Conservation (phyloP, 805 yeast species). For the Hanseniaspora clermontiae region DNA sequence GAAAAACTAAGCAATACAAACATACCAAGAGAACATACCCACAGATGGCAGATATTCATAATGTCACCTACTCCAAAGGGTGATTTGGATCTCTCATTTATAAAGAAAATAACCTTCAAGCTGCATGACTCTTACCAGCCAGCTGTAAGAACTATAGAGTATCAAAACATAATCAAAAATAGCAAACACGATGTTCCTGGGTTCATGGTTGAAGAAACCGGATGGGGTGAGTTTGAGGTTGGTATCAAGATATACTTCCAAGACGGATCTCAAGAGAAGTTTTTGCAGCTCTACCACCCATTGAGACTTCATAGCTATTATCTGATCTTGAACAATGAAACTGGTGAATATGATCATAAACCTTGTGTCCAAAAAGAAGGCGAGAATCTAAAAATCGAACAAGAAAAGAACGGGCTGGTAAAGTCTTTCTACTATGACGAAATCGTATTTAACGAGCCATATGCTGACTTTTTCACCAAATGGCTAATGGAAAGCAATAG, state of each 20-base stretch:
- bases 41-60: conserved; percentile 87
- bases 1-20: conserved; percentile 29
- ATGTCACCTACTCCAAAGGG: conserved; percentile 46
- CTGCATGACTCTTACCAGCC: conserved; percentile 87
- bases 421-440: conserved; percentile 70
- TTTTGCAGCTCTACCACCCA: conserved; percentile 74
- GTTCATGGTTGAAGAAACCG: conserved; percentile 89
- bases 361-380: conserved; percentile 8
- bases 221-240: conserved; percentile 99
- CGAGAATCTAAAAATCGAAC: conserved; percentile 15
- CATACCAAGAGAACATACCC: conserved; percentile 85
- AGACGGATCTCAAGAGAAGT: conserved; percentile 79
- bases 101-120: conserved; percentile 86
- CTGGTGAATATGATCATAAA: conserved; percentile 26
- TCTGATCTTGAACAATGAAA: conserved; percentile 26
- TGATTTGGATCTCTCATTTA: conserved; percentile 65
- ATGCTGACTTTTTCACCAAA: conserved; percentile 57
- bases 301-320: conserved; percentile 83
- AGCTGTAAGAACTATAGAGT: conserved; percentile 71
- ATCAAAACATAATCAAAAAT: not conserved
- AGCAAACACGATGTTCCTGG: conserved; percentile 45
- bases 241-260: conserved; percentile 75
- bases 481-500: conserved; percentile 7
- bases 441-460: conserved; percentile 88
- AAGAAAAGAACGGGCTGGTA: conserved; percentile 33